Evolutionary conservation across 2,329 filamentous ascomycete species (phyloP).

Genomic region (Aquanectria penicillioides): DNA sequence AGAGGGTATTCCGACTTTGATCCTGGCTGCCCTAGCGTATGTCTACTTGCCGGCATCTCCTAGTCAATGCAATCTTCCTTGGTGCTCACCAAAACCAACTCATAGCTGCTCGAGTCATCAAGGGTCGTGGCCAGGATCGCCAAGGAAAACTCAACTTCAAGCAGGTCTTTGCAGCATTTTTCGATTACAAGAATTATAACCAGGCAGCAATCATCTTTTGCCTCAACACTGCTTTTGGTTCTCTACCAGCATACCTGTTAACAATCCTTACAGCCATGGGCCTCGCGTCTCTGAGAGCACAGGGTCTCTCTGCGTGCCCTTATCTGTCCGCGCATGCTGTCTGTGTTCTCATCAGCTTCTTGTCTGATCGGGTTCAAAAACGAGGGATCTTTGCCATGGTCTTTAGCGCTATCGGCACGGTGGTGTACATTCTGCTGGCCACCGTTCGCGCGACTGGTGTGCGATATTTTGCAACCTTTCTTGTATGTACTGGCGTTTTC

Average conservation of each 20-base stretch:
- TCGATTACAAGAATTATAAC: constrained; percentile 61
- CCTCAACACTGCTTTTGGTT: constrained; percentile 48
- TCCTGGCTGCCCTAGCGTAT: constrained; percentile 64
- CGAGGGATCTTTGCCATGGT: constrained; percentile 68
- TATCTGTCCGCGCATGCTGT: constrained; percentile 74
- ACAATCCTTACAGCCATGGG: constrained; percentile 74
- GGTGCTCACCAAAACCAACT: constrained; percentile 67
- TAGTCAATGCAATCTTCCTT: constrained; percentile 62
- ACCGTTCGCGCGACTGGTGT: constrained; percentile 56
- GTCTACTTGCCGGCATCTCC: constrained; percentile 65
- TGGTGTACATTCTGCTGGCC: constrained; percentile 74
- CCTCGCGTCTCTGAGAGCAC: constrained; percentile 72
- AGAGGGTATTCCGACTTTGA: constrained; percentile 68
- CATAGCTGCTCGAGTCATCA: constrained; percentile 62
- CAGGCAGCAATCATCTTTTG: constrained; percentile 54
- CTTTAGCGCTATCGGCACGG: constrained; percentile 65
- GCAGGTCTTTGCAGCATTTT: constrained; percentile 59
- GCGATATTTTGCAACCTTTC: constrained; percentile 59
- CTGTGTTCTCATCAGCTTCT: constrained; percentile 68
- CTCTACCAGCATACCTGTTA: constrained; percentile 71
- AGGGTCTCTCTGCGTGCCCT: constrained; percentile 77
- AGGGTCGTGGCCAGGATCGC: constrained; percentile 56
- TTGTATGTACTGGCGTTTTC: constrained; percentile 63
- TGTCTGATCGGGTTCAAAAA: constrained; percentile 73
- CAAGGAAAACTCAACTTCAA: constrained; percentile 55